phyloP scores from a whole-genome alignment of 768 basidiomycete genomes.

The Pulveroboletus sp. region DNA sequence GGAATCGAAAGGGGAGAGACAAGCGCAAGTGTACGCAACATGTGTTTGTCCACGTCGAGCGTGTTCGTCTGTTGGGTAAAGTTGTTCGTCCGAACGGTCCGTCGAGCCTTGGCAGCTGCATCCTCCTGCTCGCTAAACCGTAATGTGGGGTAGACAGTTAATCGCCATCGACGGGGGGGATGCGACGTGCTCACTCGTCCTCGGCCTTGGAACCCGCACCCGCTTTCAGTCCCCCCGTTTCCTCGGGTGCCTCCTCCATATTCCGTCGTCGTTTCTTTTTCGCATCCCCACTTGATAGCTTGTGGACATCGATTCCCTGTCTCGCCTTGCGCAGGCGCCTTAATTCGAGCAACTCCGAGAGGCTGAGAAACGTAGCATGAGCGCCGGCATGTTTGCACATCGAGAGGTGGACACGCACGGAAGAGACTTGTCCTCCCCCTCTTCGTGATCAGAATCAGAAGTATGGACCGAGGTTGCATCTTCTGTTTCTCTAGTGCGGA shows the following conservation, averaged over 20 bases:
- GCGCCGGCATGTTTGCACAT: not conserved
- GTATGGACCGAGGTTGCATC: not conserved
- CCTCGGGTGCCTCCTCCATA: slow-evolving; percentile 39
- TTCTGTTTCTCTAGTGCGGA: slow-evolving; percentile 43
- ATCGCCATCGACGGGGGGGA: not conserved
- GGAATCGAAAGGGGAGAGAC: not conserved
- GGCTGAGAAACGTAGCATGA: slow-evolving; percentile 33
- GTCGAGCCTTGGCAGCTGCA: slow-evolving; percentile 64
- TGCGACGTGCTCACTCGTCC: slow-evolving; percentile 44
- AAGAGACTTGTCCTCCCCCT: slow-evolving; percentile 31
- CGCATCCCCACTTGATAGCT: slow-evolving; percentile 78
- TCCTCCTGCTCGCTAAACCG: slow-evolving; percentile 53
- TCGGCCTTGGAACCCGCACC: slow-evolving; percentile 27
- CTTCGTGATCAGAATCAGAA: slow-evolving; percentile 8
- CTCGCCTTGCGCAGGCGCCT: slow-evolving; percentile 68
- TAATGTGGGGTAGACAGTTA: not conserved
- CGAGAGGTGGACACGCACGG: slow-evolving; percentile 40
- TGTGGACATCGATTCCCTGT: slow-evolving; percentile 81
- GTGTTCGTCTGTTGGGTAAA: slow-evolving; percentile 97
- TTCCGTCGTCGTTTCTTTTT: slow-evolving; percentile 64
- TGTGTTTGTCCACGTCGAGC: slow-evolving; percentile 96
- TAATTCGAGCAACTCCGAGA: slow-evolving; percentile 81
- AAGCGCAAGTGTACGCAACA: slow-evolving; percentile 47
- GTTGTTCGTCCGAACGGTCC: slow-evolving; percentile 79
- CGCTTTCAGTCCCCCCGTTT: slow-evolving; percentile 53